Conservation (phyloP, 495 filamentous ascomycete genomes). For the Daldinia decipiens region DNA sequence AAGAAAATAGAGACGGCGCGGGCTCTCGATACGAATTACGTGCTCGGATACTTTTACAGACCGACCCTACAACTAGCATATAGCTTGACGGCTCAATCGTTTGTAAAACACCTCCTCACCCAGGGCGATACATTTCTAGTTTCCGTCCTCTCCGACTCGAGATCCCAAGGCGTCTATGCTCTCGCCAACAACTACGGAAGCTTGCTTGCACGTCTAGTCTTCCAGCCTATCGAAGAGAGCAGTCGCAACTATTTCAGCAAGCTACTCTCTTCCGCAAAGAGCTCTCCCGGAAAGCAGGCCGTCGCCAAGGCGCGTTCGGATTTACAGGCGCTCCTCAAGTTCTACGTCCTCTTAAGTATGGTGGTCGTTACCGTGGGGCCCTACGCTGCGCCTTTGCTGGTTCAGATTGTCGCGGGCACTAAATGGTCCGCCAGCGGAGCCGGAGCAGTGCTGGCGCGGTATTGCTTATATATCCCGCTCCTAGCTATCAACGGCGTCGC, state of each 20-base stretch:
- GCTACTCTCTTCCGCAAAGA: conserved; percentile 60
- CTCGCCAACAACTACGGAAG: conserved; percentile 95
- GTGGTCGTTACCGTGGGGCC: conserved; percentile 75
- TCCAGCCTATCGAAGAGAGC: conserved; percentile 95
- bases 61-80: conserved; percentile 73
- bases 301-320: conserved; percentile 54
- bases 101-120: conserved; percentile 90
- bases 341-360: conserved; percentile 76
- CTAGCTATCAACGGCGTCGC: conserved; percentile 90
- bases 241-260: conserved; percentile 86
- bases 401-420: conserved; percentile 76
- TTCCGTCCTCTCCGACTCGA: conserved; percentile 73
- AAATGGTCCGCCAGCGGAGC: conserved; percentile 75
- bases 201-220: conserved; percentile 86
- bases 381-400: conserved; percentile 72
- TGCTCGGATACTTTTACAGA: conserved; percentile 71
- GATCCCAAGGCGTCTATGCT: conserved; percentile 91
- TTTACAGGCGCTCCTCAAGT: conserved; percentile 64
- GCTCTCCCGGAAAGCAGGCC: conserved; percentile 27
- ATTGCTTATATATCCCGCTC: conserved; percentile 92
- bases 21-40: conserved; percentile 51
- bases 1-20: conserved; percentile 15
- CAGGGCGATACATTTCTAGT: conserved; percentile 94
- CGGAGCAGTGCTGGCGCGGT: conserved; percentile 72
- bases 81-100: conserved; percentile 84